A percentile compares a stretch with the other conserved stretches of the same genome.
These are phyloP conservation scores for Cryptococcus depauperatus DNA, from an alignment of 1,284 basidiomycete species.

Conservation along the genomic window DNA sequence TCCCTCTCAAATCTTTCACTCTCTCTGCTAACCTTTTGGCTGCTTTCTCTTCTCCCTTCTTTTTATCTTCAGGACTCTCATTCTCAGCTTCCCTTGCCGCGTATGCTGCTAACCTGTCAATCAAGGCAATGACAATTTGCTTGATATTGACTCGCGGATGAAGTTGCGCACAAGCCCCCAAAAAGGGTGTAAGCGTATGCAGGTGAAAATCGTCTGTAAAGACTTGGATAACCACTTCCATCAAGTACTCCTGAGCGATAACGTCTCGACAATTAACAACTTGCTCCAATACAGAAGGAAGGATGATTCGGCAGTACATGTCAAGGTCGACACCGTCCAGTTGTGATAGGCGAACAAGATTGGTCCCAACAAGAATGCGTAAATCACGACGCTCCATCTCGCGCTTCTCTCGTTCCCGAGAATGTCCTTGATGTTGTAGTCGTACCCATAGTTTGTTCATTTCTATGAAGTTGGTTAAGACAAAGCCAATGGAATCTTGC, in stretches of 20 bases:
- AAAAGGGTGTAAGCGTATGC: slow-evolving; percentile 81
- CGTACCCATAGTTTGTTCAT: slow-evolving; percentile 99
- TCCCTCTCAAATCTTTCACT: slow-evolving; percentile 53
- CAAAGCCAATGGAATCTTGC: slow-evolving; percentile 86
- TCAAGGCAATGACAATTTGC: slow-evolving; percentile 87
- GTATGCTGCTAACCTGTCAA: slow-evolving; percentile 88
- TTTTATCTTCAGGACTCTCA: slow-evolving; percentile 85
- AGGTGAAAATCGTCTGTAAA: slow-evolving; percentile 96
- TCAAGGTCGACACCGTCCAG: slow-evolving; percentile 87
- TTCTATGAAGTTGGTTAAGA: slow-evolving; percentile 93
- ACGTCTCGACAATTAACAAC: slow-evolving; percentile 94
- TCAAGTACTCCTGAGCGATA: slow-evolving; percentile 93
- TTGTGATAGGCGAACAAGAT: slow-evolving; percentile 84
- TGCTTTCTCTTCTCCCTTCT: slow-evolving; percentile 80
- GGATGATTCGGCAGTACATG: slow-evolving; percentile 73
- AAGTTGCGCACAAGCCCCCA: slow-evolving; percentile 83
- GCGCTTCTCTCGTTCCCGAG: slow-evolving; percentile 86
- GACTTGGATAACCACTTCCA: slow-evolving; percentile 97
- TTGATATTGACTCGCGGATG: slow-evolving; percentile 97
- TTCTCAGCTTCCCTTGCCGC: slow-evolving; percentile 88
- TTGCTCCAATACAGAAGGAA: slow-evolving; percentile 85
- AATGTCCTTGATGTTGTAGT: slow-evolving; percentile 90
- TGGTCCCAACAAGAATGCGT: slow-evolving; percentile 88
- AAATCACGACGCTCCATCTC: slow-evolving; percentile 88
- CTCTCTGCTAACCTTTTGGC: slow-evolving; percentile 74